phyloP scores from a whole-genome alignment of 2,329 filamentous ascomycete genomes.

The Cordyceps farinosa region DNA sequence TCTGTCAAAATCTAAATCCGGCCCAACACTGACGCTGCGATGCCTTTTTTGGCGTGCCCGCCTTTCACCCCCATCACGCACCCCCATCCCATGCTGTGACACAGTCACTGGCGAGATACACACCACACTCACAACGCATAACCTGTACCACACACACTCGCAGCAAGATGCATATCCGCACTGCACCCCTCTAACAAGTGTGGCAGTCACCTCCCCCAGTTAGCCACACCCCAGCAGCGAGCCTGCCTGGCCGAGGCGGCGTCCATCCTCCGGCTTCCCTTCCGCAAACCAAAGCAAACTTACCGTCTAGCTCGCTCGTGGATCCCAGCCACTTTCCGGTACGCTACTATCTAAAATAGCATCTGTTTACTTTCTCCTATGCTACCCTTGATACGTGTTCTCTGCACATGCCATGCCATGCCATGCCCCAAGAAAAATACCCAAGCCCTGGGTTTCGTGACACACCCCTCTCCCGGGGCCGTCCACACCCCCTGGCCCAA shows the following conservation, averaged over 20 bases:
- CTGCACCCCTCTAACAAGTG: background rate
- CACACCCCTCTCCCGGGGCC: background rate
- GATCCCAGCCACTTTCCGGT: conserved; percentile 3
- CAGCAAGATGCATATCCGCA: conserved; percentile 10
- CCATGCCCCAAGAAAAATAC: background rate
- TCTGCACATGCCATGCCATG: too few species aligned
- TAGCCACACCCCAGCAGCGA: background rate
- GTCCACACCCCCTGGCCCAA: conserved; percentile 2
- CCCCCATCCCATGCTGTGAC: background rate
- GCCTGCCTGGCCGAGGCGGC: background rate
- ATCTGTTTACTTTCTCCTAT: conserved; percentile 11
- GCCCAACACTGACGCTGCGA: background rate
- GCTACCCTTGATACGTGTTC: background rate
- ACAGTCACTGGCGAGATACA: background rate
- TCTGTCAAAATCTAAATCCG: background rate
- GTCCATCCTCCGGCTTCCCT: conserved; percentile 9
- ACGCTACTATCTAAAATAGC: background rate
- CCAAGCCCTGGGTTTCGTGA: conserved; percentile 1
- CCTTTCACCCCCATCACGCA: background rate
- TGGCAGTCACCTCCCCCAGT: background rate
- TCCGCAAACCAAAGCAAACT: conserved; percentile 13
- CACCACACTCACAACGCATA: background rate
- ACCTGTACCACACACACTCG: background rate
- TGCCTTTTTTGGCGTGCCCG: background rate
- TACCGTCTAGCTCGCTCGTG: conserved; percentile 2